These are phyloP conservation scores for Vanrija sp. DNA, from an alignment of 1,284 basidiomycete species.

Conservation along the genomic window DNA sequence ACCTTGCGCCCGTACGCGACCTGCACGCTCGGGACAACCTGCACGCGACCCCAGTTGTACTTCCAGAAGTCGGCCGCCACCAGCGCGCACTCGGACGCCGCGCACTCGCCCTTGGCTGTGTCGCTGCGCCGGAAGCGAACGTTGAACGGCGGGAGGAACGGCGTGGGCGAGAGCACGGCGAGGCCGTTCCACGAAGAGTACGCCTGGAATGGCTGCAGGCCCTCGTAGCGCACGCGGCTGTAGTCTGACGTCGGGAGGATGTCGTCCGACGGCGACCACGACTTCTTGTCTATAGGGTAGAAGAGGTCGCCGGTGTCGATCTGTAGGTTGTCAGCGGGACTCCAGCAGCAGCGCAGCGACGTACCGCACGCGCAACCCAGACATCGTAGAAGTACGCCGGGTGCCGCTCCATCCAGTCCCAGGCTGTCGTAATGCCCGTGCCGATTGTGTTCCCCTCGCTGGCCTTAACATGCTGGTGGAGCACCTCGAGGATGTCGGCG, in stretches of 20 bases:
- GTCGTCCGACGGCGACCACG: conserved; percentile 43
- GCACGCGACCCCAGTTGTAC: conserved; percentile 36
- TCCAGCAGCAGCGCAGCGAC: conserved; percentile 6
- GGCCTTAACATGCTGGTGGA: conserved; percentile 38
- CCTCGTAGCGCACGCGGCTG: conserved; percentile 20
- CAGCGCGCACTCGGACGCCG: conserved; percentile 44
- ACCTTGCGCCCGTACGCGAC: conserved; percentile 44
- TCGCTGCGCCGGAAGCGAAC: conserved; percentile 43
- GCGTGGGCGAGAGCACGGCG: conserved; percentile 36
- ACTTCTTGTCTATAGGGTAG: conserved; percentile 43
- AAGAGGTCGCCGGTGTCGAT: conserved; percentile 48
- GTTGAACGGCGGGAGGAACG: conserved; percentile 35
- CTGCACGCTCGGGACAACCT: conserved; percentile 48
- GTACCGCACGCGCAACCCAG: conserved; percentile 47
- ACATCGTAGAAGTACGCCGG: conserved; percentile 49
- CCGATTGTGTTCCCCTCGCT: conserved; percentile 12
- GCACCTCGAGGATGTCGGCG: conserved; percentile 41
- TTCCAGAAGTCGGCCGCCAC: conserved; percentile 48
- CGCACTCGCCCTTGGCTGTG: conserved; percentile 35
- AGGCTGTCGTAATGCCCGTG: conserved; percentile 43
- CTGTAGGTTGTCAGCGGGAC: conserved; percentile 12
- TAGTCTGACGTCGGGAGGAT: conserved; percentile 39
- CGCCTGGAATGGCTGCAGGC: conserved; percentile 46
- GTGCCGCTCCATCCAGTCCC: conserved; percentile 46
- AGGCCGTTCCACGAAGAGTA: conserved; percentile 48